Conservation (phyloP, 495 filamentous ascomycete genomes). For the Hypoxylon crocopeplum region DNA sequence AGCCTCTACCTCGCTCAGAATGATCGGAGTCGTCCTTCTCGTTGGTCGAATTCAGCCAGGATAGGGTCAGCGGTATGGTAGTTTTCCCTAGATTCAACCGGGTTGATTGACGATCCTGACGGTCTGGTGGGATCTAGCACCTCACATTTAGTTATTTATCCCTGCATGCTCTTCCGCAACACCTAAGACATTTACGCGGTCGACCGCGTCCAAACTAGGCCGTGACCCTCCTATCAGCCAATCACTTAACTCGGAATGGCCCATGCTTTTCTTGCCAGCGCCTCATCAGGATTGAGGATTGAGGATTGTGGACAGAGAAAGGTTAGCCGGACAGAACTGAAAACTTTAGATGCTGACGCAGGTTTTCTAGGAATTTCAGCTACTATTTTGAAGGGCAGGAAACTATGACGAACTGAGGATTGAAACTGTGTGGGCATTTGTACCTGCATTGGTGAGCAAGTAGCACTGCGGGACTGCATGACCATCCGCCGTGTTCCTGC, state of each 20-base stretch:
- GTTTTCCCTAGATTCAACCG: slow-evolving; percentile 1
- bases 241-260: slow-evolving; percentile 23
- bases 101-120: slow-evolving; percentile 4
- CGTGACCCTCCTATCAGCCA: slow-evolving; percentile 10
- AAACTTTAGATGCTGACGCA: no score
- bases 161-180: slow-evolving; percentile 31
- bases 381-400: no score
- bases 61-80: not conserved
- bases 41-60: slow-evolving; percentile 4
- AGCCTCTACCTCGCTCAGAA: no score
- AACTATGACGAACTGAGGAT: slow-evolving; percentile 1
- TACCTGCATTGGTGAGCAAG: slow-evolving; percentile 35
- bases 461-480: slow-evolving; percentile 29
- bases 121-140: slow-evolving; percentile 8
- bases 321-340: no score
- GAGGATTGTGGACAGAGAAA: no score
- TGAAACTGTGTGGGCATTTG: slow-evolving; percentile 22
- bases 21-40: not conserved
- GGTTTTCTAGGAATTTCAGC: no score
- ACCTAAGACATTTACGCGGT: slow-evolving; percentile 33
- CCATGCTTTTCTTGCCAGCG: slow-evolving; percentile 25
- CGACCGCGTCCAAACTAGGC: slow-evolving; percentile 25
- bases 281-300: slow-evolving; percentile 9
- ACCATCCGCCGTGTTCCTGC: slow-evolving; percentile 37
- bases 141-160: slow-evolving; percentile 14